A percentile compares a stretch with the other conserved stretches of the same genome.
Evolutionary conservation across 805 yeast genomes (phyloP).

Genomic region (Metahyphopichia silvanorum): DNA sequence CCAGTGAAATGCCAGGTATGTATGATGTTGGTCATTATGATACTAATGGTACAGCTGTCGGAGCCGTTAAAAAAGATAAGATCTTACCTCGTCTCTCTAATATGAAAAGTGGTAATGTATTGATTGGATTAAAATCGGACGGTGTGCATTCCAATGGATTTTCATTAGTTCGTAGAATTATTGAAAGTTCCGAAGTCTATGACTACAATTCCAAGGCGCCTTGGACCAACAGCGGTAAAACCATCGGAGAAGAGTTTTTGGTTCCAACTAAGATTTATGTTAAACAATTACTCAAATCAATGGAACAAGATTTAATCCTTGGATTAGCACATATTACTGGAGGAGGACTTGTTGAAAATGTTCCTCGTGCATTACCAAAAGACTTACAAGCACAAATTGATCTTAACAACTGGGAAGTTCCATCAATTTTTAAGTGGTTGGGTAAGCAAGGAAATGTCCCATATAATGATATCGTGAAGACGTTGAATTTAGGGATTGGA

Average conservation of each 20-base stretch:
- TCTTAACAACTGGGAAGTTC: constrained; percentile 76
- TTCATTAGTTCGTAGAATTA: constrained; percentile 88
- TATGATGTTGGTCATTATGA: constrained; percentile 94
- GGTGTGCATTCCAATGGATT: constrained; percentile 98
- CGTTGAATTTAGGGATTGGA: constrained; percentile 95
- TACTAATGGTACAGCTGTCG: constrained; percentile 97
- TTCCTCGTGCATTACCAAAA: constrained; percentile 90
- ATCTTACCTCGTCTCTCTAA: constrained; percentile 68
- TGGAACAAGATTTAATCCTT: constrained; percentile 62
- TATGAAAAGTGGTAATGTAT: constrained; percentile 77
- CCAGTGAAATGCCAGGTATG: constrained; percentile 99
- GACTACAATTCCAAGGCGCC: constrained; percentile 78
- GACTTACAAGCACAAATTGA: constrained; percentile 79
- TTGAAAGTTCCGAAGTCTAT: constrained; percentile 71
- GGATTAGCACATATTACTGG: constrained; percentile 98
- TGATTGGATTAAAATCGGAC: constrained; percentile 84
- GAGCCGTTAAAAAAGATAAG: constrained; percentile 78
- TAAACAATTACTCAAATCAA: constrained; percentile 76
- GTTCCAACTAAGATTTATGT: constrained; percentile 95
- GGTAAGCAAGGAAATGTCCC: constrained; percentile 92
- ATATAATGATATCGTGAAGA: constrained; percentile 74
- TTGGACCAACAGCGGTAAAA: constrained; percentile 61
- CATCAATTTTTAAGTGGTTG: constrained; percentile 90
- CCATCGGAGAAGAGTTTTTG: constrained; percentile 83
- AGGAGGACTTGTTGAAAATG: constrained; percentile 94